These are phyloP conservation scores for Phytophthora cajani DNA, from an alignment of 352 stramenopile genomes.

Conservation along the genomic window DNA sequence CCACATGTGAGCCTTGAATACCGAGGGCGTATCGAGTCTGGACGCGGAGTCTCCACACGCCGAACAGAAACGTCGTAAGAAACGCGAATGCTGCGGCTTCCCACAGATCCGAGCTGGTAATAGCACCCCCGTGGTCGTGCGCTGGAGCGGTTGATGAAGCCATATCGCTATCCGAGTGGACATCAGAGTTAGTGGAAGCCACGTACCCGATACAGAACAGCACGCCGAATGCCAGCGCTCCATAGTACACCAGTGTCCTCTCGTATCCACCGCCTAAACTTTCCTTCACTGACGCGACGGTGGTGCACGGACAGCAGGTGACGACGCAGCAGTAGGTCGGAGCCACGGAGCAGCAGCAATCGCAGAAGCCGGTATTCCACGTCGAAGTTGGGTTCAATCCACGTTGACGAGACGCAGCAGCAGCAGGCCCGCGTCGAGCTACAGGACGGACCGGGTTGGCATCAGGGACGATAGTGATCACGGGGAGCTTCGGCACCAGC, in stretches of 20 bases:
- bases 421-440: conserved; percentile 2
- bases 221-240: conserved; percentile 43
- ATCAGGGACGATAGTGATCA: conserved; percentile 30
- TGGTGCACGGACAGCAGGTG: conserved; percentile 51
- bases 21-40: conserved; percentile 50
- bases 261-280: conserved; percentile 47
- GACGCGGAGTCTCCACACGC: conserved; percentile 47
- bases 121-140: background rate
- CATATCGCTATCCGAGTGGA: background rate
- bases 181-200: conserved; percentile 19
- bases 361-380: conserved; percentile 39
- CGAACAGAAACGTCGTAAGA: conserved; percentile 43
- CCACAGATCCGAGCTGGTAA: conserved; percentile 18
- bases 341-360: conserved; percentile 37
- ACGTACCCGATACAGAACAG: conserved; percentile 45
- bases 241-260: conserved; percentile 52
- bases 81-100: conserved; percentile 26
- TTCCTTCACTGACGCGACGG: conserved; percentile 47
- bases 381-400: conserved; percentile 12
- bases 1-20: conserved; percentile 41
- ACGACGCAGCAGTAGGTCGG: conserved; percentile 48
- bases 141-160: background rate
- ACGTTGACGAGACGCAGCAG: conserved; percentile 13
- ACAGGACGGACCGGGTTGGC: conserved; percentile 15
- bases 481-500: conserved; percentile 13